A percentile compares a stretch with the other conserved stretches of the same genome.
phyloP scores from a whole-genome alignment of 106 monocot species.

The Allium fistulosum region DNA sequence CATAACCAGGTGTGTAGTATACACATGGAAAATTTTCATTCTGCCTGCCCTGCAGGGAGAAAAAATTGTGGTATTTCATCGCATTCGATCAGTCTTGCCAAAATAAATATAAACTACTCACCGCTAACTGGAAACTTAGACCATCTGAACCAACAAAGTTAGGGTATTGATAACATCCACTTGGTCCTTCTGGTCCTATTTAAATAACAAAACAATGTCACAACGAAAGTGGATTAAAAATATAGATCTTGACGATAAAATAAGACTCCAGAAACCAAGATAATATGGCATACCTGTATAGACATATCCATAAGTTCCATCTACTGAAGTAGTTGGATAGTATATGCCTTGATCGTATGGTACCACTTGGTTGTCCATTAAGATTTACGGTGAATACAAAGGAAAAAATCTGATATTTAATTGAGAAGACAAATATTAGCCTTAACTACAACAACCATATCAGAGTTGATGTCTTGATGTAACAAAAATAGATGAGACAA shows the following conservation, averaged over 20 bases:
- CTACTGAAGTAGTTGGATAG: conserved; percentile 36
- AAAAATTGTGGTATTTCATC: neutral
- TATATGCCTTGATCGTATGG: conserved; percentile 36
- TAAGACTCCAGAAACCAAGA: no score
- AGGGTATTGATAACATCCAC: conserved; percentile 53
- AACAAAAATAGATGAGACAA: no score
- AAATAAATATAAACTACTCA: conserved; percentile 1
- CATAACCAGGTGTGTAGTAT: conserved; percentile 62
- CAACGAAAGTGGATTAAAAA: no score
- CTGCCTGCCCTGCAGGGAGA: conserved; percentile 39
- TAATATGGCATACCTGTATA: conserved; percentile 35
- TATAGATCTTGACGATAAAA: no score
- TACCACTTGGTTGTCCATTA: no score
- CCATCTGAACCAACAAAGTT: conserved; percentile 51
- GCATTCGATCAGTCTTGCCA: neutral
- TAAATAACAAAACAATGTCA: neutral
- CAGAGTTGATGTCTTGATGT: no score
- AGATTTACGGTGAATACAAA: no score
- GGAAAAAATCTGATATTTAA: no score
- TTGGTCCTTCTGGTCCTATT: conserved; percentile 48
- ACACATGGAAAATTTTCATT: conserved; percentile 43
- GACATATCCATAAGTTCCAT: conserved; percentile 53
- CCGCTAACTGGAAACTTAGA: conserved; percentile 50
- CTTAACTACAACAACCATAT: no score
- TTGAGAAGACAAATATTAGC: no score